Percentiles rank a stretch among this genome's conserved stretches.
Evolutionary conservation across 2,329 filamentous ascomycete species (phyloP).

Genomic region (Achaetomium macrosporum): DNA sequence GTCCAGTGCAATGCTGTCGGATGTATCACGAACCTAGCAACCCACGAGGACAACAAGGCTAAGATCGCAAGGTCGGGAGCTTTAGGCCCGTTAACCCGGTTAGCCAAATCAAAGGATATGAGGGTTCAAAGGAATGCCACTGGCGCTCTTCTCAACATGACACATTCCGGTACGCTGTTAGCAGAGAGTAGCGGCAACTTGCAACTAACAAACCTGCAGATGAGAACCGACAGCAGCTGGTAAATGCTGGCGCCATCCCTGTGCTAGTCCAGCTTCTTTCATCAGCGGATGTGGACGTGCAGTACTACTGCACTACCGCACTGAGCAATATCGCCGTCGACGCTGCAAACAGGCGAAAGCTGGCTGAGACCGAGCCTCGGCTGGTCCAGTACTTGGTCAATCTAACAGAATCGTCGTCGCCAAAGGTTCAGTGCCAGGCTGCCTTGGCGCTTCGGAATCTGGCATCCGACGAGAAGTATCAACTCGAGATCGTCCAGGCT

Average conservation of each 20-base stretch:
- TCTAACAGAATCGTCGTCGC: constrained; percentile 94
- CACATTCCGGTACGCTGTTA: constrained; percentile 73
- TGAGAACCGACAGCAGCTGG: constrained; percentile 94
- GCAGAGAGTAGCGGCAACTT: background rate
- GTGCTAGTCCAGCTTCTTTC: constrained; percentile 92
- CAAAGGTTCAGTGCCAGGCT: constrained; percentile 97
- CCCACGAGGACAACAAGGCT: constrained; percentile 98
- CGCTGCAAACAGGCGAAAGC: constrained; percentile 78
- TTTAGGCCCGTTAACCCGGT: constrained; percentile 77
- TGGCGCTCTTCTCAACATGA: constrained; percentile 96
- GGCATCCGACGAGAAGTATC: constrained; percentile 97
- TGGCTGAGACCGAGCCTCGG: constrained; percentile 84
- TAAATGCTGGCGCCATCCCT: constrained; percentile 95
- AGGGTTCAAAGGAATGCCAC: constrained; percentile 96
- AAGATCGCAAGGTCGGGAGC: constrained; percentile 96
- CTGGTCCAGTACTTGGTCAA: constrained; percentile 91
- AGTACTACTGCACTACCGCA: constrained; percentile 98
- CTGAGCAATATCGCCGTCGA: constrained; percentile 98
- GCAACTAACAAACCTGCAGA: constrained; percentile 47
- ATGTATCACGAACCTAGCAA: constrained; percentile 96
- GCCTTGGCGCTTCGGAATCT: constrained; percentile 90
- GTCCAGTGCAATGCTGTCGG: constrained; percentile 99
- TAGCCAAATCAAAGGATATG: constrained; percentile 98
- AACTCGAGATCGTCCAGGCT: constrained; percentile 91
- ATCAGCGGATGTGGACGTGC: constrained; percentile 90